Evolutionary conservation across 176 grass and related monocot species (phyloP).

Genomic region (Lolium rigidum): DNA sequence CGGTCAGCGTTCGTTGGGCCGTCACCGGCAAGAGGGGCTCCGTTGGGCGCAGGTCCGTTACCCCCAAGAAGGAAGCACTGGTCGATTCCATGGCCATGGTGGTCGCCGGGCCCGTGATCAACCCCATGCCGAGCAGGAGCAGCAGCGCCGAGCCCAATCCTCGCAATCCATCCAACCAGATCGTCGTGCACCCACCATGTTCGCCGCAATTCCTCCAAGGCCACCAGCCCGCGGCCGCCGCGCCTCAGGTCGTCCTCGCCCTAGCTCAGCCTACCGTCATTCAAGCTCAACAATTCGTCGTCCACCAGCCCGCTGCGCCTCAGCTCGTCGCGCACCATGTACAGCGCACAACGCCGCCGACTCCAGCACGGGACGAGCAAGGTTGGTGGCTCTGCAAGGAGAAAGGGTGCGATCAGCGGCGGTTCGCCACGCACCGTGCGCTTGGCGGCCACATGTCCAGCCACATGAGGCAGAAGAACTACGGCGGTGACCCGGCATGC

Average conservation of each 20-base stretch:
- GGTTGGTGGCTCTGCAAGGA: conserved; percentile 4
- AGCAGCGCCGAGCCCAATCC: not conserved
- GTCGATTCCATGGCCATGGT: not conserved
- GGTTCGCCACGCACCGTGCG: conserved; percentile 27
- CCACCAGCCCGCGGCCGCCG: no score
- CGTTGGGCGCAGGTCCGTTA: not conserved
- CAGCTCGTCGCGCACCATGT: not conserved
- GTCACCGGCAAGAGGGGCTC: conserved; percentile 30
- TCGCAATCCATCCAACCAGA: not conserved
- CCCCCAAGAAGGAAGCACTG: not conserved
- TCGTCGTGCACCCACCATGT: not conserved
- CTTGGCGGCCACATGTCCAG: conserved; percentile 41
- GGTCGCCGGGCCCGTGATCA: not conserved
- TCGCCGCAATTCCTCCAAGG: not conserved
- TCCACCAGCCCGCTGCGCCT: not conserved
- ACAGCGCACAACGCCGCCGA: no score
- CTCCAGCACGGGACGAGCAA: not conserved
- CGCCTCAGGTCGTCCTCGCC: not conserved
- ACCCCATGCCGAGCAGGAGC: not conserved
- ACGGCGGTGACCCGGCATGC: not conserved
- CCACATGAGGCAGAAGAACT: conserved; percentile 31
- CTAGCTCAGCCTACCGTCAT: not conserved
- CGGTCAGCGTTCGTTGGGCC: not conserved
- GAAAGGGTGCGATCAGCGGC: conserved; percentile 4
- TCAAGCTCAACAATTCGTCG: not conserved